These are phyloP conservation scores for Castanospermum australe DNA, from an alignment of 306 rosid genomes.

Conservation along the genomic window DNA sequence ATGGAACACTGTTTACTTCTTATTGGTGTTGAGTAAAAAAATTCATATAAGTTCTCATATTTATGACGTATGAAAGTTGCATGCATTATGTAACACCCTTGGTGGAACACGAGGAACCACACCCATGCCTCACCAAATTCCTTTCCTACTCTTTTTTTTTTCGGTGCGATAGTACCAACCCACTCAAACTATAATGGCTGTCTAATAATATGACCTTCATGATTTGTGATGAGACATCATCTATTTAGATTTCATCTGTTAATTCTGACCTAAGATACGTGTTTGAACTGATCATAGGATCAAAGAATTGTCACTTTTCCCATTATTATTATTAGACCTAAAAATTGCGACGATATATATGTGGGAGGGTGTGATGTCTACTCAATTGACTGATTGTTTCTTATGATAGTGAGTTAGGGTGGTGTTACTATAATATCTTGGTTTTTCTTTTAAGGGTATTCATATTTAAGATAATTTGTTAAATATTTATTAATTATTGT, in stretches of 20 bases:
- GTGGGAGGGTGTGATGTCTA: background rate
- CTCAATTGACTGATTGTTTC: too few species aligned
- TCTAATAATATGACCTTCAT: background rate
- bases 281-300: background rate
- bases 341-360: background rate
- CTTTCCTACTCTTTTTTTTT: background rate
- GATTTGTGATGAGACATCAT: background rate
- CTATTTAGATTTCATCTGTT: background rate
- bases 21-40: too few species aligned
- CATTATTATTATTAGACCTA: background rate
- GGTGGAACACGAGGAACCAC: background rate
- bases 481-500: too few species aligned
- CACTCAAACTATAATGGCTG: background rate
- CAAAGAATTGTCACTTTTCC: background rate
- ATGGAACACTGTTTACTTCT: too few species aligned
- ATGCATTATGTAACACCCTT: background rate
- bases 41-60: background rate
- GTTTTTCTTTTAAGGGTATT: too few species aligned
- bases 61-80: background rate
- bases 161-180: background rate
- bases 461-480: too few species aligned
- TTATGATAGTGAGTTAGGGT: too few species aligned
- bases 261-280: background rate
- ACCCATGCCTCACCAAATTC: background rate
- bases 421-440: too few species aligned